These are phyloP conservation scores for Globisporangium spinosum DNA, from an alignment of 352 stramenopile genomes.

Conservation along the genomic window DNA sequence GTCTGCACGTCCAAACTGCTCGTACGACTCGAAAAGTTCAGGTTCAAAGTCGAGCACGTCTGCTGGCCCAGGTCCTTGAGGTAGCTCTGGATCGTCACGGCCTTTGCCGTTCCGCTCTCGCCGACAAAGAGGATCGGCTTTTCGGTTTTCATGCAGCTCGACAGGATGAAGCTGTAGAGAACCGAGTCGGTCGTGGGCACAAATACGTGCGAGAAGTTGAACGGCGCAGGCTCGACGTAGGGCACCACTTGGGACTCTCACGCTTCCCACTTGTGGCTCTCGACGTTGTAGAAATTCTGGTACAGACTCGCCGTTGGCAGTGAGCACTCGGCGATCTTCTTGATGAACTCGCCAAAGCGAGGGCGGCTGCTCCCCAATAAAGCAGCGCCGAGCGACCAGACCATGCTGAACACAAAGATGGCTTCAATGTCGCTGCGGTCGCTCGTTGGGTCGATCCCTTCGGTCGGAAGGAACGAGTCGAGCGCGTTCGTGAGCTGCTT, in stretches of 20 bases:
- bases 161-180: slow-evolving; percentile 91
- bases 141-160: slow-evolving; percentile 82
- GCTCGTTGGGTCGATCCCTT: slow-evolving; percentile 34
- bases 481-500: slow-evolving; percentile 93
- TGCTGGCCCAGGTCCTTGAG: slow-evolving; percentile 78
- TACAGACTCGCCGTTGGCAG: slow-evolving; percentile 84
- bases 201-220: slow-evolving; percentile 94
- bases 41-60: slow-evolving; percentile 59
- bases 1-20: slow-evolving; percentile 92
- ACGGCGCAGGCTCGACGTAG: slow-evolving; percentile 92
- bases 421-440: slow-evolving; percentile 82
- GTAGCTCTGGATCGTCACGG: slow-evolving; percentile 94
- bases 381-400: slow-evolving; percentile 91
- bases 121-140: slow-evolving; percentile 92
- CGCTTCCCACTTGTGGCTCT: slow-evolving; percentile 88
- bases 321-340: slow-evolving; percentile 73
- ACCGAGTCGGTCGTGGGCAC: slow-evolving; percentile 94
- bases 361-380: slow-evolving; percentile 73
- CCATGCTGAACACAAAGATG: slow-evolving; percentile 91
- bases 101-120: slow-evolving; percentile 94
- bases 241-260: slow-evolving; percentile 84
- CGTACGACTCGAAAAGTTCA: slow-evolving; percentile 94
- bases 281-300: slow-evolving; percentile 88
- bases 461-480: slow-evolving; percentile 78
- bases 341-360: slow-evolving; percentile 91